Percentiles rank a stretch among this genome's conserved stretches.
These are phyloP conservation scores for Eutypella sp. DNA, from an alignment of 2,329 filamentous ascomycete genomes.

Conservation along the genomic window DNA sequence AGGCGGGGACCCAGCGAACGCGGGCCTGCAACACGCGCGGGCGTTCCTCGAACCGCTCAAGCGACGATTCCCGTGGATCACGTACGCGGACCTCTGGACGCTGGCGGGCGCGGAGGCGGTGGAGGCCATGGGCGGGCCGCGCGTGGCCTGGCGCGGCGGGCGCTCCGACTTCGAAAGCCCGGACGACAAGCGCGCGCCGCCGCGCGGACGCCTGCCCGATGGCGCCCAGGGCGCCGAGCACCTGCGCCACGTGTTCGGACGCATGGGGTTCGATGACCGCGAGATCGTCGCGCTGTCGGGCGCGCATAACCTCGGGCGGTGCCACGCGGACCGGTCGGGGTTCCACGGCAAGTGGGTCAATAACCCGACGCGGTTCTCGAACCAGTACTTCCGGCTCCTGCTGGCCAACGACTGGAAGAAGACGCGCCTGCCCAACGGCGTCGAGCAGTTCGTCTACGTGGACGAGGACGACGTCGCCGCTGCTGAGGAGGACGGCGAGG, in stretches of 20 bases:
- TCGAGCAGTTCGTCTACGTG: constrained; percentile 51
- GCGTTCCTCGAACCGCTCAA: constrained; percentile 61
- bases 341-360: constrained; percentile 33
- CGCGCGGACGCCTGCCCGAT: constrained; percentile 64
- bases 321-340: constrained; percentile 32
- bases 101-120: constrained; percentile 56
- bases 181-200: constrained; percentile 55
- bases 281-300: constrained; percentile 89
- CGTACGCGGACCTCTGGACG: constrained; percentile 62
- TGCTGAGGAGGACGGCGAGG: constrained; percentile 50
- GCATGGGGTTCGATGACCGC: constrained; percentile 95
- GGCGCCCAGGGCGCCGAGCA: constrained; percentile 73
- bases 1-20: constrained; percentile 60
- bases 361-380: constrained; percentile 32
- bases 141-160: constrained; percentile 51
- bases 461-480: constrained; percentile 43
- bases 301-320: constrained; percentile 81
- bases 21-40: constrained; percentile 58
- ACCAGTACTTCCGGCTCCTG: constrained; percentile 32
- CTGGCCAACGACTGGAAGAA: constrained; percentile 26
- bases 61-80: constrained; percentile 55
- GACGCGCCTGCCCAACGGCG: constrained; percentile 22
- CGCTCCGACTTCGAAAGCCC: constrained; percentile 59
- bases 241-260: constrained; percentile 82
- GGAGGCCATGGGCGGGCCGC: constrained; percentile 55